Conservation (phyloP, 2,329 filamentous ascomycete genomes). For the Neofusicoccum parvum region DNA sequence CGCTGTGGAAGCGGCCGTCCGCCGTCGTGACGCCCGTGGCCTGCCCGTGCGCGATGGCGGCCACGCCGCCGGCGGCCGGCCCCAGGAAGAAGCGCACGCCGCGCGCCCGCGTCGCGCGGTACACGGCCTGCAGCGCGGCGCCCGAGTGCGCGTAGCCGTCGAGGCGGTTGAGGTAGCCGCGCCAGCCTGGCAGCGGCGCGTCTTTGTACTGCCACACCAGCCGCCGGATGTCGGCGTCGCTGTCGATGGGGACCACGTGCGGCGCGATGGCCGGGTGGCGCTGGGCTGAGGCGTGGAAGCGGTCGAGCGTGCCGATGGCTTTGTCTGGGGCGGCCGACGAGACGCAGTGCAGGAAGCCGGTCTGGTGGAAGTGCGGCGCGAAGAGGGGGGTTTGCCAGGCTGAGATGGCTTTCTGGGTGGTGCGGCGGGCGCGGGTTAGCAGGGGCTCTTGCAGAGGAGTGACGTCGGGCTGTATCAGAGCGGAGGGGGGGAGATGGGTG, state of each 20-base stretch:
- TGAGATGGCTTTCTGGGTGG: constrained; percentile 50
- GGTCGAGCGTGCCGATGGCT: constrained; percentile 50
- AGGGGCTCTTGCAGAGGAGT: background rate
- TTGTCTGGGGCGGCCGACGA: constrained; percentile 53
- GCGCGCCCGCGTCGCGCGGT: constrained; percentile 43
- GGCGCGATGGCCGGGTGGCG: constrained; percentile 44
- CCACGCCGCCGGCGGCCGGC: constrained; percentile 38
- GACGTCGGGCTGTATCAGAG: no score
- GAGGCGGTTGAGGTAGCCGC: constrained; percentile 60
- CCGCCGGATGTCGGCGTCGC: constrained; percentile 44
- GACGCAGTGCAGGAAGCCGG: constrained; percentile 55
- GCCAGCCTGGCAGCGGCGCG: constrained; percentile 53
- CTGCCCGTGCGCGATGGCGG: constrained; percentile 40
- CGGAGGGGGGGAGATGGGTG: background rate
- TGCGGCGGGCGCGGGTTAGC: background rate
- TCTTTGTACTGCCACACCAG: constrained; percentile 51
- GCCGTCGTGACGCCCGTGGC: constrained; percentile 22
- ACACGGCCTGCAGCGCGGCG: constrained; percentile 53
- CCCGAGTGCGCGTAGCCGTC: constrained; percentile 61
- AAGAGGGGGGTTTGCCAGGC: constrained; percentile 58
- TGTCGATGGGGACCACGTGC: constrained; percentile 40
- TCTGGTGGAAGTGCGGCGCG: constrained; percentile 55
- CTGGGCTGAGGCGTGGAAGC: constrained; percentile 44
- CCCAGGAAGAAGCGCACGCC: constrained; percentile 51
- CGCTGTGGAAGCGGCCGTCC: no score